A percentile compares a stretch with the other conserved stretches of the same genome.
Conservation (phyloP, 805 yeast genomes). For the Kuraishia cidri region DNA sequence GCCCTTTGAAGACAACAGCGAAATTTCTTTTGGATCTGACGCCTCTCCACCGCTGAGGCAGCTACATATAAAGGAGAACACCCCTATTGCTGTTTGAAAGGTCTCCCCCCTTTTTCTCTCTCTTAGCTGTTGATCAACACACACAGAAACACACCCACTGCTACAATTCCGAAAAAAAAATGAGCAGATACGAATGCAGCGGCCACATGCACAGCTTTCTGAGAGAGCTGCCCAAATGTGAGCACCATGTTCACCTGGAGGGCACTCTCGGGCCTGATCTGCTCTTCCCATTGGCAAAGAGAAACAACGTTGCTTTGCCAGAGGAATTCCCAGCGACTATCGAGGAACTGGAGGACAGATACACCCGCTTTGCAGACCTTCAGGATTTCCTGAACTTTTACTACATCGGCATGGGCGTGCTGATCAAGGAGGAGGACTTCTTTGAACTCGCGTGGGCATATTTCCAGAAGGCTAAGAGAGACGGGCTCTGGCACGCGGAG, state of each 20-base stretch:
- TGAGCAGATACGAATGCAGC: slow-evolving; percentile 16
- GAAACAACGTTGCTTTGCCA: slow-evolving; percentile 57
- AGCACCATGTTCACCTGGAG: slow-evolving; percentile 79
- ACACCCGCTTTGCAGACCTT: slow-evolving; percentile 53
- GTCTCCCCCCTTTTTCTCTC: no score
- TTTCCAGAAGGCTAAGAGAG: slow-evolving; percentile 46
- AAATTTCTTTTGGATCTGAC: no score
- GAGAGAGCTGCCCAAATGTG: slow-evolving; percentile 74
- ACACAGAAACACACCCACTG: no score
- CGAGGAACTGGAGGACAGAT: slow-evolving; percentile 49
- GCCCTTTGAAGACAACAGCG: no score
- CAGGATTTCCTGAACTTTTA: slow-evolving; percentile 76
- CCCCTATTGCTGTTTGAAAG: no score
- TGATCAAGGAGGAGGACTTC: slow-evolving; percentile 63
- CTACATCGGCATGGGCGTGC: slow-evolving; percentile 75
- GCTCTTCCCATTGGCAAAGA: slow-evolving; percentile 57
- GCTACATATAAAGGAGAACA: no score
- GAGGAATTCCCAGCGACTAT: slow-evolving; percentile 49
- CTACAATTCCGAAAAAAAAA: background rate
- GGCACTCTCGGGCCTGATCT: slow-evolving; percentile 77
- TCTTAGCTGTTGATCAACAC: no score
- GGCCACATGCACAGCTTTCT: slow-evolving; percentile 40
- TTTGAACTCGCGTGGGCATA: slow-evolving; percentile 72
- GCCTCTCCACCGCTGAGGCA: no score
- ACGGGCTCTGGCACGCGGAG: slow-evolving; percentile 65